Percentiles rank a stretch among this genome's conserved stretches.
Conservation (phyloP, 106 monocot genomes). For the Allium sativum region DNA sequence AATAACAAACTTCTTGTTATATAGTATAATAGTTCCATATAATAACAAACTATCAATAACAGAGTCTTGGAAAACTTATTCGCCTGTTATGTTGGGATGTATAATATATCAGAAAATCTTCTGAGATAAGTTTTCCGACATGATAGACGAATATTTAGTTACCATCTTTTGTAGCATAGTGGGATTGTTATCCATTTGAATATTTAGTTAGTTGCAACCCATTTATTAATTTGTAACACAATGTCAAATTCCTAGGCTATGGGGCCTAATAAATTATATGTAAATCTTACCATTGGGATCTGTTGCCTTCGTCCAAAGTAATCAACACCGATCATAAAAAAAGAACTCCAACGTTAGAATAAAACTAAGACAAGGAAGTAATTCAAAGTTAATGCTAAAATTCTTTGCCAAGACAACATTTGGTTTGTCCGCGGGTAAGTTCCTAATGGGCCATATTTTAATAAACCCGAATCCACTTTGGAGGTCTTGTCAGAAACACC, state of each 20-base stretch:
- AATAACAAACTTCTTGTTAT: too few species aligned
- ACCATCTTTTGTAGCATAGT: slow-evolving; percentile 42
- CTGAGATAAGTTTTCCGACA: too few species aligned
- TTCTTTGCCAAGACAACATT: slow-evolving; percentile 33
- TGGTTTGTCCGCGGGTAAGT: slow-evolving; percentile 30
- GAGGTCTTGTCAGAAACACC: slow-evolving; percentile 28
- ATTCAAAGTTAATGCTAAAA: background rate
- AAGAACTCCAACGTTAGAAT: background rate
- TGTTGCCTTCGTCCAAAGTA: background rate
- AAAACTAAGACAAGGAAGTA: background rate
- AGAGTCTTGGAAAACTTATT: too few species aligned
- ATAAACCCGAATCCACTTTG: background rate
- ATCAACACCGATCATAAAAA: background rate
- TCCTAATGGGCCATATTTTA: background rate
- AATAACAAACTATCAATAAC: too few species aligned
- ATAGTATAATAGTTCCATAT: too few species aligned
- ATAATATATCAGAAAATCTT: too few species aligned
- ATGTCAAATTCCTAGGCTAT: background rate
- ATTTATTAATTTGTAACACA: background rate
- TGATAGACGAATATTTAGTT: too few species aligned
- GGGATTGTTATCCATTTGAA: slow-evolving; percentile 10
- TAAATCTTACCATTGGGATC: background rate
- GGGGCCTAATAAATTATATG: too few species aligned
- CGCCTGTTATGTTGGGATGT: too few species aligned
- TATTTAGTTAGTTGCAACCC: background rate